Base-by-base conservation (phyloP, 306 rosid genomes). In the Nissolia schottii region DNA sequence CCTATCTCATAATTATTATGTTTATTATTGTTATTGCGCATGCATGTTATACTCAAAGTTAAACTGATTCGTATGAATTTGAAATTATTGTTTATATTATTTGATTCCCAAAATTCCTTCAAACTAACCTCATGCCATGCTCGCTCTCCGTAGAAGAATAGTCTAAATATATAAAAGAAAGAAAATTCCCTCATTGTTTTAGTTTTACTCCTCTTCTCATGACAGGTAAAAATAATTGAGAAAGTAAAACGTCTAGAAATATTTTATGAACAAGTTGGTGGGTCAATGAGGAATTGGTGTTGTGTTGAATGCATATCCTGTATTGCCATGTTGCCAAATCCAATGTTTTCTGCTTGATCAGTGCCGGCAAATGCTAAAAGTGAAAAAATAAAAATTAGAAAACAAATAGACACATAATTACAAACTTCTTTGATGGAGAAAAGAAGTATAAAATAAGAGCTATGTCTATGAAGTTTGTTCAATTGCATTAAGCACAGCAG, bases 271-370 rank as follows among this genome's bases (percentile, higher is more conserved):
- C 49, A 19, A 38, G 60, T 75, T 28, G 80, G 60, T 29, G 53
- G 61, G 80, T 67, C 51, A 55, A 45, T n/a, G 31, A 50, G 51
- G 67, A 66, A 66, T 31, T 43, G 68, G 31, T 40, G 66, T 32
- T 45, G 48, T 48, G 60, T 59, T 29, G 37, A 72, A 71, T 40
- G 28, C 48, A 27, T 18, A 25, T 45, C 11, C 5, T 40, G 25
- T 43, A 15, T 32, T 37, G 65, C 27, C 32, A 25, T 62, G 71
- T 23, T 62, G 38, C 72, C 78, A 43, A 74, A 50, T 62, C 62
- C 56, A 13, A 22, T 4, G 38, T 50, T n/a, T 50, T n/a, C 14
- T 46, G 63, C 51, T 65, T 31, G 28, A 75, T 53, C 35, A 53
- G 32, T 41, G 71, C 70, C 64, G 13, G n/a, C n/a, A 74, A 51